These are phyloP conservation scores for Chrysoporthe puriensis DNA, from an alignment of 2,329 filamentous ascomycete species.

Conservation along the genomic window DNA sequence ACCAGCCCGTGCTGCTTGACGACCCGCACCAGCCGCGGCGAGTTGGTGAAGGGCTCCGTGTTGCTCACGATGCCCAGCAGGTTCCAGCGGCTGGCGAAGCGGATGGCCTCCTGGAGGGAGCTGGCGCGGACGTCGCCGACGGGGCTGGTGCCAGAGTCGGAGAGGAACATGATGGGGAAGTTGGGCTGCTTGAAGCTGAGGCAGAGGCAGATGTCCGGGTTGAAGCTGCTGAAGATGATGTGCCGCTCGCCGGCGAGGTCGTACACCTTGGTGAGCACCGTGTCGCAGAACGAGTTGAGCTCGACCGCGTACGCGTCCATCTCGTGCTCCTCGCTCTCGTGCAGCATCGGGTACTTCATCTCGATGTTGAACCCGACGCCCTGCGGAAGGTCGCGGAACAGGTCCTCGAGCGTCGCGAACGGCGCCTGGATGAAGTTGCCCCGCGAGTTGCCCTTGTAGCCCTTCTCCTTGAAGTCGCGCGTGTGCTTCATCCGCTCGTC, in stretches of 20 bases:
- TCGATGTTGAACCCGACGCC: conserved; percentile 96
- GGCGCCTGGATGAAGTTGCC: conserved; percentile 95
- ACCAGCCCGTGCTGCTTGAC: conserved; percentile 94
- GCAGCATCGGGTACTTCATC: conserved; percentile 98
- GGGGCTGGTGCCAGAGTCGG: conserved; percentile 78
- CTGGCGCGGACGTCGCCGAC: conserved; percentile 90
- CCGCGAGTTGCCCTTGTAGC: conserved; percentile 93
- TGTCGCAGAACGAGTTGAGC: conserved; percentile 95
- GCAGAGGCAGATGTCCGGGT: conserved; percentile 93
- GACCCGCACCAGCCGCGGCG: conserved; percentile 84
- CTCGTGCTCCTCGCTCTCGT: conserved; percentile 91
- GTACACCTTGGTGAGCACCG: conserved; percentile 87
- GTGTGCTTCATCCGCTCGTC: conserved; percentile 97
- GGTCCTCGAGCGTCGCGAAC: conserved; percentile 92
- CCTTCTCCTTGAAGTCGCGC: conserved; percentile 89
- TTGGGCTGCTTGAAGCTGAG: conserved; percentile 96
- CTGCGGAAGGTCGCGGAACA: conserved; percentile 83
- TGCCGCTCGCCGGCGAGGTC: conserved; percentile 81
- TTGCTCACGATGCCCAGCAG: conserved; percentile 86
- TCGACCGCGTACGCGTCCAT: conserved; percentile 98
- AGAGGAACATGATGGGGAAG: conserved; percentile 93
- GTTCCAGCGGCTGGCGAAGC: conserved; percentile 95
- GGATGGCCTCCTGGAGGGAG: conserved; percentile 91
- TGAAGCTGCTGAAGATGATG: conserved; percentile 96
- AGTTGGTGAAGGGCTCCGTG: conserved; percentile 86